phyloP scores from a whole-genome alignment of 83 land plant genomes.

The Picea abies region DNA sequence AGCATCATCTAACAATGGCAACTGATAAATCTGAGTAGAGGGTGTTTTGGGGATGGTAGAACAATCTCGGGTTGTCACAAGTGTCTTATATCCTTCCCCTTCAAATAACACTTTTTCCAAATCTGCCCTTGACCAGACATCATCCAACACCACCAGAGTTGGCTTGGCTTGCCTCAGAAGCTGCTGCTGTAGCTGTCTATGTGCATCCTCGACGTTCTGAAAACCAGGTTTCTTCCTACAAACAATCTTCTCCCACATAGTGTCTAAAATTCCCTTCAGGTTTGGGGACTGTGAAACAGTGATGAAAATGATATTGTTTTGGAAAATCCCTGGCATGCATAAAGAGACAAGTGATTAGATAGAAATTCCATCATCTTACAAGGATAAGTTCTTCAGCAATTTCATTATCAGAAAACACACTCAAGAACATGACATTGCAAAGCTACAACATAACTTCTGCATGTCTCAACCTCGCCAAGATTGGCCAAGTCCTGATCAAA shows the following conservation, averaged over 20 bases:
- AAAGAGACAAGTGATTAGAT: too few relatives aligned
- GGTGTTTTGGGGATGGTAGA: neutral
- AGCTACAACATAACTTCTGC: too few relatives aligned
- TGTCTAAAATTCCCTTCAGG: neutral
- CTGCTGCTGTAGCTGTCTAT: neutral
- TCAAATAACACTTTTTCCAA: neutral
- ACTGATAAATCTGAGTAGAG: neutral
- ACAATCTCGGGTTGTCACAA: slow-evolving; percentile 10
- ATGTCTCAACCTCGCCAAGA: too few relatives aligned
- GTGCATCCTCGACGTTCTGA: slow-evolving; percentile 7
- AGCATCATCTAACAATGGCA: neutral
- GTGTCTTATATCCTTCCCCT: slow-evolving; percentile 15
- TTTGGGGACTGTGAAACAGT: slow-evolving; percentile 5
- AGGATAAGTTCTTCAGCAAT: too few relatives aligned
- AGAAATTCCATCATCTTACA: too few relatives aligned
- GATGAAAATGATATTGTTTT: neutral
- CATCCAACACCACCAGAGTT: slow-evolving; percentile 15
- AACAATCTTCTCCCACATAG: slow-evolving; percentile 12
- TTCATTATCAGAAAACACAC: too few relatives aligned
- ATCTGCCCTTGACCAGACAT: slow-evolving; percentile 11
- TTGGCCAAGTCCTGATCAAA: too few relatives aligned
- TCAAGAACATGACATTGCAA: too few relatives aligned
- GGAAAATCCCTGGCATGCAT: neutral
- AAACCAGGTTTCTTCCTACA: neutral
- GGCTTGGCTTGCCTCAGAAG: neutral